phyloP scores from a whole-genome alignment of 2,329 filamentous ascomycete species.

The Aureobasidium zeae region DNA sequence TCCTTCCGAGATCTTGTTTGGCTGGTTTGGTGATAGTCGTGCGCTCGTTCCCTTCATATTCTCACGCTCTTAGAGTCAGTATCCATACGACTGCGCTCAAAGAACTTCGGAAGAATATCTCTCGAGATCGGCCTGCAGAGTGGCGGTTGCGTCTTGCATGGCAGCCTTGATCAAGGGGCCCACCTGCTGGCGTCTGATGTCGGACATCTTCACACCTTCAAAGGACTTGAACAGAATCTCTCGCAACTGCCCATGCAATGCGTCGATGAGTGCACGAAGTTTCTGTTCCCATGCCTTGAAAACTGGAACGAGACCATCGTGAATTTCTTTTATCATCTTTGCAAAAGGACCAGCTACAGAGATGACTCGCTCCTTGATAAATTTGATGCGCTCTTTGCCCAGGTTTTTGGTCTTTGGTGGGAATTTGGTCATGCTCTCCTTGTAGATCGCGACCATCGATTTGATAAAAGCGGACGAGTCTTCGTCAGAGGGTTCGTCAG shows the following conservation, averaged over 20 bases:
- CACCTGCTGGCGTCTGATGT: neutral
- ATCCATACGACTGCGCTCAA: no score
- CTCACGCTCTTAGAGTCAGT: no score
- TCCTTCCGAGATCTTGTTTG: no score
- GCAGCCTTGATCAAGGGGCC: neutral
- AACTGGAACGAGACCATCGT: neutral
- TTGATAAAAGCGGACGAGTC: neutral
- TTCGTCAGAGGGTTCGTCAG: neutral
- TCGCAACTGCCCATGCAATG: neutral
- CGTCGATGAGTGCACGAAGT: neutral
- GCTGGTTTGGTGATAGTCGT: no score
- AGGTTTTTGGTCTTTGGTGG: neutral
- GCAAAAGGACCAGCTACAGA: neutral
- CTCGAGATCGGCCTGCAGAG: neutral
- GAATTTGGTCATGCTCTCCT: neutral
- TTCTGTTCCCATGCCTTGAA: neutral
- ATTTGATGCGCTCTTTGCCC: neutral
- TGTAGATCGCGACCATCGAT: neutral
- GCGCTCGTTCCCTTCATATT: no score
- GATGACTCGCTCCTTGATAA: neutral
- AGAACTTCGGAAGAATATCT: neutral
- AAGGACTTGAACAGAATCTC: slow-evolving; percentile 1
- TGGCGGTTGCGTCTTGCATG: neutral
- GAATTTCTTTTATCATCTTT: neutral
- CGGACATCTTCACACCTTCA: slow-evolving; percentile 4